Conservation (phyloP, 2,329 filamentous ascomycete species). For the Clonostachys byssicola region DNA sequence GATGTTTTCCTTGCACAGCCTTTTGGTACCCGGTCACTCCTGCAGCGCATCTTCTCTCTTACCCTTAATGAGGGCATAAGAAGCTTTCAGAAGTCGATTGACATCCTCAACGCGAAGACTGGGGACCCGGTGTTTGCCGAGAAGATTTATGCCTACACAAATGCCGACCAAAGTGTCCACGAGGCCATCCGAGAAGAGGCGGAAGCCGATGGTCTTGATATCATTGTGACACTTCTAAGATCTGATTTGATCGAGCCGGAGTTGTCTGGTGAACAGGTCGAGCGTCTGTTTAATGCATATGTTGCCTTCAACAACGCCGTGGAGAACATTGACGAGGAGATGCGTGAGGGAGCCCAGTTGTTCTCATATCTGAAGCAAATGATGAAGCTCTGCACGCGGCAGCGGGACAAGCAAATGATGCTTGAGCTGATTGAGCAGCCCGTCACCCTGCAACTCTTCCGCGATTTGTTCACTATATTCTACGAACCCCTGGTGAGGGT, state of each 20-base stretch:
- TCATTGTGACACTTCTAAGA: slow-evolving; percentile 80
- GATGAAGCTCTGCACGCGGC: slow-evolving; percentile 84
- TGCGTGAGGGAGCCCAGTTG: slow-evolving; percentile 83
- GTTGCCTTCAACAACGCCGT: slow-evolving; percentile 95
- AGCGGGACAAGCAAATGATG: slow-evolving; percentile 98
- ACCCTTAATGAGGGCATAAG: slow-evolving; percentile 88
- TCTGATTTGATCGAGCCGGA: slow-evolving; percentile 72
- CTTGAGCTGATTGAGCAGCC: slow-evolving; percentile 91
- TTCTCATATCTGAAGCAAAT: slow-evolving; percentile 95
- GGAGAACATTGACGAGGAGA: slow-evolving; percentile 83
- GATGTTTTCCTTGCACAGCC: slow-evolving; percentile 96
- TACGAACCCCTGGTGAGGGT: slow-evolving; percentile 96
- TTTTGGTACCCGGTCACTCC: slow-evolving; percentile 81
- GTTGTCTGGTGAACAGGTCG: slow-evolving; percentile 71
- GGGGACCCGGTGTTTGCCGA: slow-evolving; percentile 74
- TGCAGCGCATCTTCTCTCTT: slow-evolving; percentile 92
- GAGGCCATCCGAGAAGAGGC: slow-evolving; percentile 71
- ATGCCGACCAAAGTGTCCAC: slow-evolving; percentile 73
- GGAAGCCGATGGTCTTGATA: slow-evolving; percentile 67
- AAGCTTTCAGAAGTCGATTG: slow-evolving; percentile 82
- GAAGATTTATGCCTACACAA: slow-evolving; percentile 78
- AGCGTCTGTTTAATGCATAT: slow-evolving; percentile 86
- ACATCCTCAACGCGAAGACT: slow-evolving; percentile 71
- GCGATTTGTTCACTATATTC: slow-evolving; percentile 96
- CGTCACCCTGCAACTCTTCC: slow-evolving; percentile 92